Evolutionary conservation across 2,329 filamentous ascomycete species (phyloP).

Genomic region (Calonectria henricotiae): DNA sequence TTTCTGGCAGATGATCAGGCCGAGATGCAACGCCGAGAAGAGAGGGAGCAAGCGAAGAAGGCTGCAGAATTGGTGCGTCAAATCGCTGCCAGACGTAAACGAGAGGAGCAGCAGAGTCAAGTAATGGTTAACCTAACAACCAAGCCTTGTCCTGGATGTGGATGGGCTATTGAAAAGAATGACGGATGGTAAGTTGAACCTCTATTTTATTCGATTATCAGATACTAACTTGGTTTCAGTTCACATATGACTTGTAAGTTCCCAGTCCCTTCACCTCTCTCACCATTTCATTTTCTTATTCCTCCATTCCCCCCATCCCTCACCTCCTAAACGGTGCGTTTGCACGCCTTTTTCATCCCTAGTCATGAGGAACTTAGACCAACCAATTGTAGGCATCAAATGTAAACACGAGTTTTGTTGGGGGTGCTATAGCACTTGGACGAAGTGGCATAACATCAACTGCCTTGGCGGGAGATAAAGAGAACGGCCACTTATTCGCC

Average conservation of each 20-base stretch:
- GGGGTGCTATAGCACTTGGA: conserved; percentile 51
- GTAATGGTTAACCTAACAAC: conserved; percentile 53
- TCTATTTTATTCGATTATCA: neutral
- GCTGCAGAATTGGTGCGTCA: conserved; percentile 52
- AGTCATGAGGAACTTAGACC: conserved; percentile 41
- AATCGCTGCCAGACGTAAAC: conserved; percentile 52
- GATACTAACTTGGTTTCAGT: conserved; percentile 53
- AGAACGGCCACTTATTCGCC: neutral
- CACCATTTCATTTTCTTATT: conserved; percentile 22
- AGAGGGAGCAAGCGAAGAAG: conserved; percentile 47
- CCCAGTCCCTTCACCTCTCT: conserved; percentile 6
- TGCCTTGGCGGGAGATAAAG: conserved; percentile 38
- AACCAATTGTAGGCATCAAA: conserved; percentile 54
- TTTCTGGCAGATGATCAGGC: conserved; percentile 55
- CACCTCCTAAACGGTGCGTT: conserved; percentile 39
- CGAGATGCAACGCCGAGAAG: conserved; percentile 47
- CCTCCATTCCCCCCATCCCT: conserved; percentile 4
- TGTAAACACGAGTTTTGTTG: conserved; percentile 59
- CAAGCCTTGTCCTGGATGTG: conserved; percentile 61
- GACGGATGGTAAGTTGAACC: conserved; percentile 61
- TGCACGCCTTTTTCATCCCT: conserved; percentile 25
- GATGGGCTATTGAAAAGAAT: conserved; percentile 61
- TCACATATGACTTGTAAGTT: conserved; percentile 63
- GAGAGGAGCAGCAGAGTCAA: conserved; percentile 57
- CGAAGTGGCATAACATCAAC: conserved; percentile 42